Evolutionary conservation across 495 filamentous ascomycete genomes (phyloP).

Genomic region (Choiromyces venosus): DNA sequence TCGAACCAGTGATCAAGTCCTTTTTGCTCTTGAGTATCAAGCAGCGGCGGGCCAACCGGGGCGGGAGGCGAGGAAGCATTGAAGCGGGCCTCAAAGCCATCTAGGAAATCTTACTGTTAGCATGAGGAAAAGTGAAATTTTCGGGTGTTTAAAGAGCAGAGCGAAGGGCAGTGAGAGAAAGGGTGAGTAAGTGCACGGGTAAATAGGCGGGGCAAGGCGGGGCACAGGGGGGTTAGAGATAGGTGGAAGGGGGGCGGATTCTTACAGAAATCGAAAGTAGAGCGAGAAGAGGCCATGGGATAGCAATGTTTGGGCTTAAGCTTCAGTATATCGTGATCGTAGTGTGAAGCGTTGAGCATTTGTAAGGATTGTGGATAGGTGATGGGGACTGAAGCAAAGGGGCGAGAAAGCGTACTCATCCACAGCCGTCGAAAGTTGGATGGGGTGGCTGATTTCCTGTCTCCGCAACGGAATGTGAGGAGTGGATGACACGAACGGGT

Average conservation of each 20-base stretch:
- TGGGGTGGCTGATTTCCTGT: slow-evolving; percentile 32
- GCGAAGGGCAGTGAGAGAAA: neutral
- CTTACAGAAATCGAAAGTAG: slow-evolving; percentile 32
- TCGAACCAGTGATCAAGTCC: slow-evolving; percentile 40
- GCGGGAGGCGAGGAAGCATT: slow-evolving; percentile 35
- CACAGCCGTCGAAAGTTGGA: slow-evolving; percentile 16
- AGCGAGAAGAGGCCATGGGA: slow-evolving; percentile 34
- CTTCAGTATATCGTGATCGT: slow-evolving; percentile 38
- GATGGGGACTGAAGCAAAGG: slow-evolving; percentile 23
- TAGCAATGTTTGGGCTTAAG: slow-evolving; percentile 36
- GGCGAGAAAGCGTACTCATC: slow-evolving; percentile 33
- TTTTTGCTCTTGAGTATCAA: slow-evolving; percentile 36
- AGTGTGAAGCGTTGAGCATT: slow-evolving; percentile 41
- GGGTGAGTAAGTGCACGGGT: neutral
- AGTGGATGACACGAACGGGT: slow-evolving; percentile 31
- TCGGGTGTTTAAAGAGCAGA: neutral
- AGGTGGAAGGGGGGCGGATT: slow-evolving; percentile 9
- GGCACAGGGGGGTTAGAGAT: neutral
- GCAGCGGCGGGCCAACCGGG: slow-evolving; percentile 39
- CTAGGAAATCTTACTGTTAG: slow-evolving; percentile 19
- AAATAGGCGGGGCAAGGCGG: neutral
- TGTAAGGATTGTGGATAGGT: slow-evolving; percentile 29
- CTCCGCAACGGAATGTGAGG: slow-evolving; percentile 39
- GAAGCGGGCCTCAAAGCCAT: slow-evolving; percentile 37
- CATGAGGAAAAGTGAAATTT: slow-evolving; percentile 5